A percentile compares a stretch with the other conserved stretches of the same genome.
These are phyloP conservation scores for Penicillium cosmopolitanum DNA, from an alignment of 495 filamentous ascomycete genomes.

Conservation along the genomic window DNA sequence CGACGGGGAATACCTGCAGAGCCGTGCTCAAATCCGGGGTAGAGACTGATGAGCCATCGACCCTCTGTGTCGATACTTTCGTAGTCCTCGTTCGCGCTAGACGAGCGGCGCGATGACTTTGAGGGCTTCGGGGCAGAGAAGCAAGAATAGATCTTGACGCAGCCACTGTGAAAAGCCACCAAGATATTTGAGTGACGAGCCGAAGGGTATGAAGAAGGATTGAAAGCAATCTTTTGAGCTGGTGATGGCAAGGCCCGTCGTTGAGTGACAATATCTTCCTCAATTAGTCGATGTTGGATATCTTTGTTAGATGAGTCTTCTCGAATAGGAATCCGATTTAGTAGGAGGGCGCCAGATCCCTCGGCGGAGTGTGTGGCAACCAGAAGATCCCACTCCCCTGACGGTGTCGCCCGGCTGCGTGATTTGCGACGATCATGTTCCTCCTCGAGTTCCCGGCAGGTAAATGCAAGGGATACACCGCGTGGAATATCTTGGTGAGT, in stretches of 20 bases:
- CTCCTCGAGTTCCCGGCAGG: conserved; percentile 44
- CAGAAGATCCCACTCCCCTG: conserved; percentile 55
- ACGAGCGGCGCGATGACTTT: conserved; percentile 31
- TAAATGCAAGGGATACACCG: conserved; percentile 70
- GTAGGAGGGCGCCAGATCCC: conserved; percentile 62
- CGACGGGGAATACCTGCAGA: conserved; percentile 50
- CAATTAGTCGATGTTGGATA: conserved; percentile 35
- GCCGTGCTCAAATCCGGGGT: conserved; percentile 62
- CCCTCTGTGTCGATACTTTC: conserved; percentile 43
- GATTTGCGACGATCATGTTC: conserved; percentile 33
- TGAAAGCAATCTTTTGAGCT: conserved; percentile 72
- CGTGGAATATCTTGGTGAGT: conserved; percentile 65
- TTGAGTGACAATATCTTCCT: conserved; percentile 59
- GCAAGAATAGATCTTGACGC: conserved; percentile 67
- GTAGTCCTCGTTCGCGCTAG: conserved; percentile 32
- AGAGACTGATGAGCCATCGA: conserved; percentile 70
- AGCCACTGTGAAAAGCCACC: conserved; percentile 66
- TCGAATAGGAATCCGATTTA: conserved; percentile 54
- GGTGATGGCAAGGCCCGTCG: conserved; percentile 66
- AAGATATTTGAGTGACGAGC: conserved; percentile 64
- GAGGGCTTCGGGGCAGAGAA: conserved; percentile 35
- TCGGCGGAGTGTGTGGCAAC: conserved; percentile 69
- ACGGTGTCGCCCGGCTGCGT: conserved; percentile 26
- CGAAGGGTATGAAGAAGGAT: conserved; percentile 64
- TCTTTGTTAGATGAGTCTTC: conserved; percentile 28